A percentile compares a stretch with the other conserved stretches of the same genome.
phyloP scores from a whole-genome alignment of 1,139 yeast species.

The Lodderomyces orthopsilosis region DNA sequence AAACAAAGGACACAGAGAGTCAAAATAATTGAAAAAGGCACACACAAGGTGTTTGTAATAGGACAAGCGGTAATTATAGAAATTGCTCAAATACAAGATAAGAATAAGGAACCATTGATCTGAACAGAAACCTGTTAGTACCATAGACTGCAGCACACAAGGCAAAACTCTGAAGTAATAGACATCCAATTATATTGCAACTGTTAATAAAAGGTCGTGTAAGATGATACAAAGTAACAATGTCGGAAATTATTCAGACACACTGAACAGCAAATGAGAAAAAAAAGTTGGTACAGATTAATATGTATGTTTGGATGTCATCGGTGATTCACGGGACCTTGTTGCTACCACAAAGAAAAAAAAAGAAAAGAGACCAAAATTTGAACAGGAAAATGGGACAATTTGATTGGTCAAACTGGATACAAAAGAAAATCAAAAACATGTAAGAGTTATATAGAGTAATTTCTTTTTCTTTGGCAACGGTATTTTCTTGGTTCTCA shows the following conservation, averaged over 20 bases:
- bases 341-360: neutral
- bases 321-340: conserved; percentile 4
- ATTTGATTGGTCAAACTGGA: conserved; percentile 1
- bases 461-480: neutral
- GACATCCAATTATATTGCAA: too few species aligned
- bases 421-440: neutral
- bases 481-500: too few species aligned
- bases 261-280: neutral
- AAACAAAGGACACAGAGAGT: too few species aligned
- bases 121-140: too few species aligned
- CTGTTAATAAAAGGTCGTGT: neutral
- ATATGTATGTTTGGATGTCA: conserved; percentile 1
- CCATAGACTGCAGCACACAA: too few species aligned
- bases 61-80: too few species aligned
- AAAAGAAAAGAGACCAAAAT: neutral
- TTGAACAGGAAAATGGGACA: neutral
- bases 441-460: neutral
- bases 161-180: too few species aligned
- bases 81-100: too few species aligned
- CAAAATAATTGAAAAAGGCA: too few species aligned
- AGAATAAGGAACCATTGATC: too few species aligned
- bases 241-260: neutral
- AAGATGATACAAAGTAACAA: neutral
- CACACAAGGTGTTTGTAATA: too few species aligned
- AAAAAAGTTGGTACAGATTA: neutral